These are phyloP conservation scores for Daldinia caldariorum DNA, from an alignment of 495 filamentous ascomycete genomes.

Conservation along the genomic window DNA sequence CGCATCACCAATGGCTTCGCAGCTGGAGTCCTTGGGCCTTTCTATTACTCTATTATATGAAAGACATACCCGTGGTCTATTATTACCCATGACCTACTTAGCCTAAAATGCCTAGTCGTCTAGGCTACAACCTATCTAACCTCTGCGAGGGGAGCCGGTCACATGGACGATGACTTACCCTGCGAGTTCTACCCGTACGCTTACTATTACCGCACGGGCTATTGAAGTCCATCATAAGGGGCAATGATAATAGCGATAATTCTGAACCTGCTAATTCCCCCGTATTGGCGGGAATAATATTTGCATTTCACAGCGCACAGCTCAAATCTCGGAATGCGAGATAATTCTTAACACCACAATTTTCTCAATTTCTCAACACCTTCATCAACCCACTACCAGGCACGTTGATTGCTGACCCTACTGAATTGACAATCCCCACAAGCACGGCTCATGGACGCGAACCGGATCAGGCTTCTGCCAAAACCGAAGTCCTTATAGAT, in stretches of 20 bases:
- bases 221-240: too few species aligned
- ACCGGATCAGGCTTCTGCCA: neutral
- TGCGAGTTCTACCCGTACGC: neutral
- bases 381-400: neutral
- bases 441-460: too few species aligned
- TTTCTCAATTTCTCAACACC: too few species aligned
- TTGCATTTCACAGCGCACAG: too few species aligned
- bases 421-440: too few species aligned
- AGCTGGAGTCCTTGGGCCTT: neutral
- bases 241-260: too few species aligned
- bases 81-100: neutral
- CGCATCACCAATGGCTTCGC: too few species aligned
- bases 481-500: neutral
- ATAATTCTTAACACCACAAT: neutral
- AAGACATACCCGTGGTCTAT: neutral
- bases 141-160: neutral
- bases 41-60: neutral
- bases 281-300: too few species aligned
- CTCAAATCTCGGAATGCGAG: neutral
- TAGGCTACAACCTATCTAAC: conserved; percentile 14
- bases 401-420: neutral
- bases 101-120: conserved; percentile 2
- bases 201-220: neutral
- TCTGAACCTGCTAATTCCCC: too few species aligned
- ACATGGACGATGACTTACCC: neutral